These are phyloP conservation scores for Vinca minor DNA, from an alignment of 257 asterid genomes.

Conservation along the genomic window DNA sequence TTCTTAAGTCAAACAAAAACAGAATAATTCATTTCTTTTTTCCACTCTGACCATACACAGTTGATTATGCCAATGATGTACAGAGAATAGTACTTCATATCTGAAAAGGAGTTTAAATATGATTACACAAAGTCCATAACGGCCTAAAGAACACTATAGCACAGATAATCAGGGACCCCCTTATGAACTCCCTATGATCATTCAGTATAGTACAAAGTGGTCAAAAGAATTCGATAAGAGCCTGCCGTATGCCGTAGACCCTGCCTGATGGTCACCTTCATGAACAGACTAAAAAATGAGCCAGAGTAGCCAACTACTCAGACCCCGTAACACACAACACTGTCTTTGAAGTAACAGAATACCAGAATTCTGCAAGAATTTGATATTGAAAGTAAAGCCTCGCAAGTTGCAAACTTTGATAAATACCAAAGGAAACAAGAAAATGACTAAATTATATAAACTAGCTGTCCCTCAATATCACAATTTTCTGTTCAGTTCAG, in stretches of 20 bases:
- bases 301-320: not conserved
- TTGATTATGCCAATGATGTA: not conserved
- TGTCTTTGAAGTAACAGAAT: not conserved
- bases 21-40: not conserved
- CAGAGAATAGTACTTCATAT: too few relatives aligned
- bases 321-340: not conserved
- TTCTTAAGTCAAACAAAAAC: not conserved
- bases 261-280: not conserved
- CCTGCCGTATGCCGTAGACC: not conserved
- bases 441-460: not conserved
- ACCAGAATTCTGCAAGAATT: not conserved
- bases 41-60: not conserved
- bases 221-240: not conserved
- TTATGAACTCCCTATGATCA: not conserved
- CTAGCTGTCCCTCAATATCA: not conserved
- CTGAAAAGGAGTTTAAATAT: too few relatives aligned
- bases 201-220: not conserved
- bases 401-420: not conserved
- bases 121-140: not conserved
- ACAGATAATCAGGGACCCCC: not conserved
- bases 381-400: not conserved
- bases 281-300: not conserved
- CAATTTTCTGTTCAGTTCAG: not conserved
- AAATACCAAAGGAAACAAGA: not conserved
- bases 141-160: not conserved